Evolutionary conservation across 306 rosid species (phyloP).

Genomic region (Morella rubra): DNA sequence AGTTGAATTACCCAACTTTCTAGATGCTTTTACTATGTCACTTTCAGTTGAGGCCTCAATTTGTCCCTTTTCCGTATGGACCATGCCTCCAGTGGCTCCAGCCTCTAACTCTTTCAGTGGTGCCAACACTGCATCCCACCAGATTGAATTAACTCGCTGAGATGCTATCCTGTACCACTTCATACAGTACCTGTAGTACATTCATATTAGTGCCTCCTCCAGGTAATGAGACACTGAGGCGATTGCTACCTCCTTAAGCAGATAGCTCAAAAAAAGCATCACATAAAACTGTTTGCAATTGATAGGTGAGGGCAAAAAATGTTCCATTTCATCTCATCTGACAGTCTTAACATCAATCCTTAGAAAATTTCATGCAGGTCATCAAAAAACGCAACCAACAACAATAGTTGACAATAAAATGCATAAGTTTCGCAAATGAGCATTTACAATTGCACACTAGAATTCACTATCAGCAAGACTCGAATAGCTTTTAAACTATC

Average conservation of each 20-base stretch:
- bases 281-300: background rate
- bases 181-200: conserved; percentile 65
- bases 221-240: conserved; percentile 30
- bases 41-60: conserved; percentile 18
- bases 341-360: background rate
- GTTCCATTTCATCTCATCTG: background rate
- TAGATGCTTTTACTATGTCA: conserved; percentile 11
- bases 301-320: background rate
- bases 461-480: background rate
- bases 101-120: conserved; percentile 77
- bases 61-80: conserved; percentile 26
- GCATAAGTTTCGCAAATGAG: background rate
- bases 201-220: conserved; percentile 26
- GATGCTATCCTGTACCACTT: conserved; percentile 88
- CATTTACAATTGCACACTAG: background rate
- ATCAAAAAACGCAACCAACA: background rate
- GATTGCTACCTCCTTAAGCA: background rate
- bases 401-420: background rate
- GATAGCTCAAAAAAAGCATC: background rate
- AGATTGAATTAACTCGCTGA: conserved; percentile 64
- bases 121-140: conserved; percentile 89
- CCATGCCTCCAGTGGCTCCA: conserved; percentile 51
- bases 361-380: background rate
- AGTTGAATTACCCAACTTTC: conserved; percentile 19
- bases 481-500: background rate